Evolutionary conservation across 2,329 filamentous ascomycete genomes (phyloP).

Genomic region (Geosmithia putterillii): DNA sequence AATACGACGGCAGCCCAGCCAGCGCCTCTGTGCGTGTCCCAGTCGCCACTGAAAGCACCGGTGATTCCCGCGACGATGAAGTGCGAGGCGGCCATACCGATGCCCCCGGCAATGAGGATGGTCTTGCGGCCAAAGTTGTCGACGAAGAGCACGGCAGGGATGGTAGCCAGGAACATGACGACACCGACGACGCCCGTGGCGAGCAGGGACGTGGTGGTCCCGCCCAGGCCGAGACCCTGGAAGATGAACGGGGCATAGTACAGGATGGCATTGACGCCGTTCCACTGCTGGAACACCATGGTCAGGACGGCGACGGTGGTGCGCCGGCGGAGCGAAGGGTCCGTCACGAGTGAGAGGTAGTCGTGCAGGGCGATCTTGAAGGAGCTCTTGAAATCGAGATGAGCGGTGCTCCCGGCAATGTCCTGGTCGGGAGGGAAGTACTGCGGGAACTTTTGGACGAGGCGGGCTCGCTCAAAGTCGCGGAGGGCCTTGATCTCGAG

Average conservation of each 20-base stretch:
- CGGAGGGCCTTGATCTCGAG: conserved; percentile 75
- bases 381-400: conserved; percentile 35
- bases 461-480: conserved; percentile 61
- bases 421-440: not conserved
- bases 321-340: conserved; percentile 52
- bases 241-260: conserved; percentile 66
- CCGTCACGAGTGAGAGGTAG: conserved; percentile 51
- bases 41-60: conserved; percentile 48
- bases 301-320: conserved; percentile 51
- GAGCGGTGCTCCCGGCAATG: conserved; percentile 6
- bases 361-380: conserved; percentile 60
- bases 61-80: conserved; percentile 61
- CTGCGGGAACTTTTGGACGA: conserved; percentile 55
- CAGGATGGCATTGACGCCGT: conserved; percentile 40
- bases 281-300: conserved; percentile 44
- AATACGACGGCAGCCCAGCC: conserved; percentile 59
- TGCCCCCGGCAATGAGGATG: conserved; percentile 48
- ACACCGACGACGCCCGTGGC: conserved; percentile 63
- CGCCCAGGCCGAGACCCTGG: conserved; percentile 45
- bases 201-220: conserved; percentile 41
- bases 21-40: conserved; percentile 41
- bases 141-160: conserved; percentile 54
- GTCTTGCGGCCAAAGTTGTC: conserved; percentile 53
- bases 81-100: conserved; percentile 59
- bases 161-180: conserved; percentile 55